Conservation (phyloP, 306 rosid species). For the Prunus salicina region DNA sequence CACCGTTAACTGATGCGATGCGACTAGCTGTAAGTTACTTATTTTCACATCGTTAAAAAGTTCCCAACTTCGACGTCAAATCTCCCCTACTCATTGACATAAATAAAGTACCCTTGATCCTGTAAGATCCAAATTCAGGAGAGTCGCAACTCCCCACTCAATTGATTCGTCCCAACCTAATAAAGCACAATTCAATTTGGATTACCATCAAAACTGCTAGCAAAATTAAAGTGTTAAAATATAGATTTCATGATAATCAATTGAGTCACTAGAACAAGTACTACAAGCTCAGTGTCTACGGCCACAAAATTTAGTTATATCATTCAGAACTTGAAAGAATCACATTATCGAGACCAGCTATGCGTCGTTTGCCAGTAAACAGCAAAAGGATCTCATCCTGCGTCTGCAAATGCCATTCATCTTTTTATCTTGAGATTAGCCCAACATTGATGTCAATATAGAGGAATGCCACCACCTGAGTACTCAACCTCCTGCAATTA, state of each 20-base stretch:
- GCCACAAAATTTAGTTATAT: slow-evolving; percentile 15
- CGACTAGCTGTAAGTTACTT: too few relatives aligned
- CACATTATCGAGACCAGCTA: slow-evolving; percentile 1
- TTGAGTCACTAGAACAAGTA: background rate
- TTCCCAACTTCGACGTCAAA: too few relatives aligned
- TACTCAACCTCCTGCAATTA: slow-evolving; percentile 52
- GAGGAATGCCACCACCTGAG: slow-evolving; percentile 48
- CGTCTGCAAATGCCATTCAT: slow-evolving; percentile 2
- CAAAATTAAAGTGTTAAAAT: background rate
- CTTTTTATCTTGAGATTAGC: background rate
- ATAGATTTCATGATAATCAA: background rate
- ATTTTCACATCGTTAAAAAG: too few relatives aligned
- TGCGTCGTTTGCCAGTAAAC: slow-evolving; percentile 4
- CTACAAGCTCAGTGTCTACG: slow-evolving; percentile 8
- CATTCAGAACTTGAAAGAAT: background rate
- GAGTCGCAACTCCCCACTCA: too few relatives aligned
- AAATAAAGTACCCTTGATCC: too few relatives aligned
- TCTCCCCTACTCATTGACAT: too few relatives aligned
- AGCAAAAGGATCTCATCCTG: background rate
- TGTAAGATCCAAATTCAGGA: too few relatives aligned
- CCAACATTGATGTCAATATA: slow-evolving; percentile 20
- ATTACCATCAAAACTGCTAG: background rate
- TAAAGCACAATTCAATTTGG: background rate
- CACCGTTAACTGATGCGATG: too few relatives aligned
- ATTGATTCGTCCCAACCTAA: background rate